These are phyloP conservation scores for Amaranthus cruentus DNA, from an alignment of 148 eudicot genomes.

Conservation along the genomic window DNA sequence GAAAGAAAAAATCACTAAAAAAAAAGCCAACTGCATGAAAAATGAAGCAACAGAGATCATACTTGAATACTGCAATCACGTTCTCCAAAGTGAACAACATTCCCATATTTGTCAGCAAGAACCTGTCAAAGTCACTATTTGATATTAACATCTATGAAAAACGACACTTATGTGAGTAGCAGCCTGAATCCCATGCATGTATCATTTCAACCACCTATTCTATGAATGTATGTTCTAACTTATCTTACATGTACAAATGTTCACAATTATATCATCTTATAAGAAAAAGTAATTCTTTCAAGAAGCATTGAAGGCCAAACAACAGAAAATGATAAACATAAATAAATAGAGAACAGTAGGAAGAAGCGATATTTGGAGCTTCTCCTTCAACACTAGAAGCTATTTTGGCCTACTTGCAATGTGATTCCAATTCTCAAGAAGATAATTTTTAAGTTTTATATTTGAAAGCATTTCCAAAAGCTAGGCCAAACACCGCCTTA, in stretches of 20 bases:
- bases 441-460: no score
- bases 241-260: not conserved
- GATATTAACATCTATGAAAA: not conserved
- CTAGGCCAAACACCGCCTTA: no score
- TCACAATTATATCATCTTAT: not conserved
- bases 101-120: conserved; percentile 95
- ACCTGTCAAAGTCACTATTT: conserved; percentile 43
- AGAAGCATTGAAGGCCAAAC: not conserved
- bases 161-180: not conserved
- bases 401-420: no score
- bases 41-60: conserved; percentile 11
- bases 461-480: not conserved
- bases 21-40: not conserved
- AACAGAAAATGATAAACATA: not conserved
- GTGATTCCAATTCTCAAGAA: no score
- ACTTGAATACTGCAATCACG: conserved; percentile 99
- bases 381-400: no score
- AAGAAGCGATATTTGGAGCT: no score
- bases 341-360: no score
- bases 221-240: not conserved
- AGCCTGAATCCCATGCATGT: not conserved
- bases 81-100: conserved; percentile 98
- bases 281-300: not conserved
- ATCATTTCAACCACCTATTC: not conserved
- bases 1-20: not conserved